These are phyloP conservation scores for Byssochlamys sp. DNA, from an alignment of 2,329 filamentous ascomycete genomes.

Conservation along the genomic window DNA sequence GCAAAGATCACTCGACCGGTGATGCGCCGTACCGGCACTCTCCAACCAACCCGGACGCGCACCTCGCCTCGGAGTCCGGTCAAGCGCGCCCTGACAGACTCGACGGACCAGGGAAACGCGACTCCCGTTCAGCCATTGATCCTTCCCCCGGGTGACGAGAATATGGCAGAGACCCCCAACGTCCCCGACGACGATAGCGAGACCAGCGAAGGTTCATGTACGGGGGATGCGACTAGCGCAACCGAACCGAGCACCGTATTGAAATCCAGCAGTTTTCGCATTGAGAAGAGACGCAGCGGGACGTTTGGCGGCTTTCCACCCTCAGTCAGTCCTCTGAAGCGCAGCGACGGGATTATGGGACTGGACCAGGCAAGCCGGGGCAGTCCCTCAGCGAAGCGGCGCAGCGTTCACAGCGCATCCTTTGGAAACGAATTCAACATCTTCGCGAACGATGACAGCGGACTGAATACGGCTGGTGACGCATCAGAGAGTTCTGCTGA, in stretches of 20 bases:
- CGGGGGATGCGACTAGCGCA: neutral
- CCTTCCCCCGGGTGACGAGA: conserved; percentile 40
- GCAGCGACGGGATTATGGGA: conserved; percentile 82
- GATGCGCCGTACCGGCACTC: conserved; percentile 28
- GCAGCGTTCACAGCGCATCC: conserved; percentile 71
- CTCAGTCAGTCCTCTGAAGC: conserved; percentile 76
- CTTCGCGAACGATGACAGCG: conserved; percentile 49
- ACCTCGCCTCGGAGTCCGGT: conserved; percentile 72
- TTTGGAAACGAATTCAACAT: conserved; percentile 60
- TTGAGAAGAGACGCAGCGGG: conserved; percentile 42
- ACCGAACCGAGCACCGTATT: conserved; percentile 15
- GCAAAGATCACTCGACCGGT: conserved; percentile 48
- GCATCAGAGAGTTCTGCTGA: conserved; percentile 19
- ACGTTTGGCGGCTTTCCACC: conserved; percentile 43
- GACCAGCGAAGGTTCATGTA: neutral
- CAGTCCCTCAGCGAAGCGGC: conserved; percentile 81
- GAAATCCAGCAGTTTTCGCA: conserved; percentile 33
- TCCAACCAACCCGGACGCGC: conserved; percentile 44
- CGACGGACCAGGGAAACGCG: conserved; percentile 62
- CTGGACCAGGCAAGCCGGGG: conserved; percentile 67
- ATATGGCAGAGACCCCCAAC: conserved; percentile 24
- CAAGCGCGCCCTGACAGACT: conserved; percentile 64
- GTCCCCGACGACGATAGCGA: conserved; percentile 2
- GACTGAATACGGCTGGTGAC: conserved; percentile 17
- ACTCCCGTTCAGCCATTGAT: conserved; percentile 42